Evolutionary conservation across 1,139 yeast genomes (phyloP).

Genomic region (Torulaspora globosa): DNA sequence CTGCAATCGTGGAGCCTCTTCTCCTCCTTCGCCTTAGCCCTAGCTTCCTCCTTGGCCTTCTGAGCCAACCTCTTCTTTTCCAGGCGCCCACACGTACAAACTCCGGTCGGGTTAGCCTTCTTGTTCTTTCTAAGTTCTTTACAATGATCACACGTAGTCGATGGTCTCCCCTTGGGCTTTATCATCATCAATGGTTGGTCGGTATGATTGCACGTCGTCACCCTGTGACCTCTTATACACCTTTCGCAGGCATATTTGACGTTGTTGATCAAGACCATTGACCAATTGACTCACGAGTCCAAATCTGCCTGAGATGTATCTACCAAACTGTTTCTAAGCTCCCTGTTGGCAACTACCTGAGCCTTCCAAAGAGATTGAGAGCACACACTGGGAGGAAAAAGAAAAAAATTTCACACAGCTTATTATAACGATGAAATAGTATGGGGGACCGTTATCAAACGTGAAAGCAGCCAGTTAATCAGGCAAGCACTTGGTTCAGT

Average conservation of each 20-base stretch:
- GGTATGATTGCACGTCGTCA: conserved; percentile 86
- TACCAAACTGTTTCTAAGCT: too few relatives aligned
- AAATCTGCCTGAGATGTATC: too few relatives aligned
- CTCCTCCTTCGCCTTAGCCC: conserved; percentile 42
- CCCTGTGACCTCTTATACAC: conserved; percentile 94
- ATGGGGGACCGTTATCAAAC: neutral
- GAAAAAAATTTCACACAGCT: neutral
- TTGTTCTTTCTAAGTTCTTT: conserved; percentile 71
- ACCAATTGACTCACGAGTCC: neutral
- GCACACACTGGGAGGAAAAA: neutral
- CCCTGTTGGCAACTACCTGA: too few relatives aligned
- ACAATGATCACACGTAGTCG: conserved; percentile 87
- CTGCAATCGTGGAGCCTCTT: conserved; percentile 33
- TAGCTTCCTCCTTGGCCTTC: conserved; percentile 45
- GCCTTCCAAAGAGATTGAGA: neutral
- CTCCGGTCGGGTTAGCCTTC: conserved; percentile 55
- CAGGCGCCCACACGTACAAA: conserved; percentile 68
- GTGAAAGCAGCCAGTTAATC: neutral
- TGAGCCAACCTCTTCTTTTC: conserved; percentile 33
- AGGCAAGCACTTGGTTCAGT: neutral
- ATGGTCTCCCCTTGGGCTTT: conserved; percentile 94
- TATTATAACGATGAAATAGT: neutral
- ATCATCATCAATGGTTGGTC: conserved; percentile 89
- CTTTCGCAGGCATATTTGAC: conserved; percentile 94
- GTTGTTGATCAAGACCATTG: conserved; percentile 85